A percentile compares a stretch with the other conserved stretches of the same genome.
Evolutionary conservation across 495 filamentous ascomycete genomes (phyloP).

Genomic region (Hyphodiscus hymeniophilus): DNA sequence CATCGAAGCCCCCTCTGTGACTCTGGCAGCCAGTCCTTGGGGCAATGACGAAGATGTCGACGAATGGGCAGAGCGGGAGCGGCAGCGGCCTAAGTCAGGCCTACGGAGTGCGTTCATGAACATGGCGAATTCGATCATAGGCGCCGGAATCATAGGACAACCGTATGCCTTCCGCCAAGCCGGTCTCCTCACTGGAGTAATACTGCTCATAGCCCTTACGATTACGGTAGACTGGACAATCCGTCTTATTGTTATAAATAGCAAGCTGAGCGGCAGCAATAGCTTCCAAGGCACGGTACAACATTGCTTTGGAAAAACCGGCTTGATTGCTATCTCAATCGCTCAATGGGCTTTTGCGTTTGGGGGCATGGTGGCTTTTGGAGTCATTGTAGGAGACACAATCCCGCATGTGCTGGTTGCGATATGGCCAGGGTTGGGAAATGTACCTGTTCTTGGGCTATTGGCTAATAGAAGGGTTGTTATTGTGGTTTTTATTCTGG

Average conservation of each 20-base stretch:
- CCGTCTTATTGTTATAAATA: conserved; percentile 89
- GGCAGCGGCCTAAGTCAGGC: conserved; percentile 37
- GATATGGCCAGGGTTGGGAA: conserved; percentile 65
- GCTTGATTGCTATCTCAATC: conserved; percentile 80
- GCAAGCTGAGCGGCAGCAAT: conserved; percentile 83
- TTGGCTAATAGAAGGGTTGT: conserved; percentile 72
- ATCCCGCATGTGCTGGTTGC: conserved; percentile 85
- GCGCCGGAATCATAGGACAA: conserved; percentile 95
- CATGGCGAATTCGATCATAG: conserved; percentile 98
- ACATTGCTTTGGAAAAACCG: conserved; percentile 80
- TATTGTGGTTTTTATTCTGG: conserved; percentile 76
- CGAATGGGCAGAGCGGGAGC: conserved; percentile 35
- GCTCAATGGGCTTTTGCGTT: conserved; percentile 99
- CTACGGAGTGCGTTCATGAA: conserved; percentile 74
- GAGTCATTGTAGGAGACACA: conserved; percentile 91
- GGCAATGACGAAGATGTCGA: conserved; percentile 28
- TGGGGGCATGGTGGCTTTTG: conserved; percentile 97
- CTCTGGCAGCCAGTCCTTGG: conserved; percentile 51
- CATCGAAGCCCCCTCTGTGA: conserved; percentile 83
- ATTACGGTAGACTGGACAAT: conserved; percentile 94
- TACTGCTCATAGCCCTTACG: conserved; percentile 72
- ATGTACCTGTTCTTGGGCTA: conserved; percentile 71
- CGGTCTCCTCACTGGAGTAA: conserved; percentile 68
- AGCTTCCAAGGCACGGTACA: conserved; percentile 94
- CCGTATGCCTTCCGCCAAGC: conserved; percentile 92